Base-by-base conservation (phyloP, 352 stramenopile species). In the Pythium brachiatum region DNA sequence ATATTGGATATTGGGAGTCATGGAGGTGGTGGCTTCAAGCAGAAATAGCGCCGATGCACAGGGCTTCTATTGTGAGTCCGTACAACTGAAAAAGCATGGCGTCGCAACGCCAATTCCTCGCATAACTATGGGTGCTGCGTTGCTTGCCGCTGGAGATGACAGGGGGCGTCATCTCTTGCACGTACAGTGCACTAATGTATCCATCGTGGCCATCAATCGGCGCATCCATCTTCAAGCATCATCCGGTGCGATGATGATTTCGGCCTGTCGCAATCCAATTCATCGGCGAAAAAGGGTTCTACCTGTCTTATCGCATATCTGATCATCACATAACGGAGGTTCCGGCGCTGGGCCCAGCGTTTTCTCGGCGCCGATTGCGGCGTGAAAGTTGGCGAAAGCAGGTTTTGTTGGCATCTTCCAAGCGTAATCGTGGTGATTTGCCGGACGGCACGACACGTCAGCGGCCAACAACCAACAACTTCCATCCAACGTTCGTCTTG, bases 371-470 rank as follows among this genome's bases (percentile, higher is more conserved):
- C 1, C 7, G 41, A 48, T 48, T 48, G 41, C 41, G 8, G 31
- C 46, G 25, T 21, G 47, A 57, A 32, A 27, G 29, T 26, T 20
- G 20, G 31, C 32, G 21, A 43, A 46, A 21, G 39, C 38, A 7
- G 6, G 6, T 12, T 43, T 43, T 44, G 9, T 38, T 43, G 27
- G 29, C 29, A 57, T 16, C 0, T 11, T 48, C n/a, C 26, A 31
- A 57, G 51, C 51, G 51, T 57, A 57, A 57, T 57, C 51, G 51
- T n/a, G 44, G 26, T n/a, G 20, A 48, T 25, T 48, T 27, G 18
- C n/a, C 51, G n/a, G 51, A 36, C 51, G 51, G 29, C 41, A 53
- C 54, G 41, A 61, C 56, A 15, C 34, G 32, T 27, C 57, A 54
- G 27, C 39, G 23, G 32, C 39, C 59, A 47, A 29, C 60, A 32